These are phyloP conservation scores for Clarireedia paspali DNA, from an alignment of 2,329 filamentous ascomycete species.

Conservation along the genomic window DNA sequence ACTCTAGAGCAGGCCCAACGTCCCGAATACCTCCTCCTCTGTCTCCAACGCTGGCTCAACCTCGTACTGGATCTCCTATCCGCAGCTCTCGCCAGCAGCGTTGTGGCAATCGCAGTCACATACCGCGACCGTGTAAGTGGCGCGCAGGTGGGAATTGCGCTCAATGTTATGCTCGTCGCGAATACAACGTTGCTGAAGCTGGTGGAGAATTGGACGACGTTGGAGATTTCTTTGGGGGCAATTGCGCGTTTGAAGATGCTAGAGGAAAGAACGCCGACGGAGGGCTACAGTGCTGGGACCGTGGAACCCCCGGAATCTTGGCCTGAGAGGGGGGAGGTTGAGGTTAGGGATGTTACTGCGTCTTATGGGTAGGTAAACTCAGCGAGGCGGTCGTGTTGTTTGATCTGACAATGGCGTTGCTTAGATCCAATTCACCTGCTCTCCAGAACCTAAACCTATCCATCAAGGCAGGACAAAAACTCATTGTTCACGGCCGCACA, in stretches of 20 bases:
- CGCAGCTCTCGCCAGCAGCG: constrained; percentile 9
- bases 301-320: constrained; percentile 22
- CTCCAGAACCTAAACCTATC: constrained; percentile 33
- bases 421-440: neutral
- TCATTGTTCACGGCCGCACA: constrained; percentile 46
- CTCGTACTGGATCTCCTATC: constrained; percentile 34
- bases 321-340: constrained; percentile 29
- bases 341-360: constrained; percentile 27
- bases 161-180: constrained; percentile 20
- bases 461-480: constrained; percentile 41
- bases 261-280: constrained; percentile 34
- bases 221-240: constrained; percentile 52
- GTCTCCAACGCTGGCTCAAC: constrained; percentile 48
- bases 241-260: constrained; percentile 47
- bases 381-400: rapidly evolving
- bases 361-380: constrained; percentile 21
- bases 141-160: constrained; percentile 19
- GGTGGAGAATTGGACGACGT: constrained; percentile 42
- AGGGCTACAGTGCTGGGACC: constrained; percentile 21
- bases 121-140: constrained; percentile 14
- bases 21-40: constrained; percentile 48
- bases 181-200: constrained; percentile 21
- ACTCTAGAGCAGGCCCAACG: constrained; percentile 46
- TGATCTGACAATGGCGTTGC: neutral
- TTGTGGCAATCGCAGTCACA: constrained; percentile 16